phyloP scores from a whole-genome alignment of 2,329 filamentous ascomycete species.

The Colletotrichum falcatum region DNA sequence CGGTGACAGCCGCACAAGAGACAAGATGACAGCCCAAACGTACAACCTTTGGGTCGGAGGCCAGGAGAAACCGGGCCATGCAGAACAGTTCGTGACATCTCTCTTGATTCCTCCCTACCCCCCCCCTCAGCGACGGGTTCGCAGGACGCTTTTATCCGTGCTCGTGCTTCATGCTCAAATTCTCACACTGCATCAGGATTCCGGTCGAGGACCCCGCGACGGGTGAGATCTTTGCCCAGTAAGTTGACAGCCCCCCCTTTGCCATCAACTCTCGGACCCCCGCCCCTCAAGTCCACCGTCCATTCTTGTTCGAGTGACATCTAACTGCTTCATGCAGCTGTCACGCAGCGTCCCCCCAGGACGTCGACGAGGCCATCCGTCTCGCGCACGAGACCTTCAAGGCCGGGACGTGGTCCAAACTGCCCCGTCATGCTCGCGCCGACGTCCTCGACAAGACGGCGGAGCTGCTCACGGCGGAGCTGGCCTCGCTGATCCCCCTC shows the following conservation, averaged over 20 bases:
- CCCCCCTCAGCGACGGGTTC: slow-evolving; percentile 19
- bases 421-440: slow-evolving; percentile 68
- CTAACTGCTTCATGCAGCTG: slow-evolving; percentile 50
- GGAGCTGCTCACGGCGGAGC: slow-evolving; percentile 60
- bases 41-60: slow-evolving; percentile 46
- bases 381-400: slow-evolving; percentile 60
- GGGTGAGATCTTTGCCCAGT: slow-evolving; percentile 64
- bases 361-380: slow-evolving; percentile 57
- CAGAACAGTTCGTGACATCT: slow-evolving; percentile 57
- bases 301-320: slow-evolving; percentile 4
- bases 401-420: slow-evolving; percentile 67
- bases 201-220: slow-evolving; percentile 65
- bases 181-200: slow-evolving; percentile 54
- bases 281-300: not conserved
- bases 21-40: slow-evolving; percentile 38
- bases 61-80: slow-evolving; percentile 50
- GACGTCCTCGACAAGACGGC: slow-evolving; percentile 72
- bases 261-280: not conserved
- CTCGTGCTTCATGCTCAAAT: slow-evolving; percentile 19
- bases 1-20: slow-evolving; percentile 30
- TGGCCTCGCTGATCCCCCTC: slow-evolving; percentile 69
- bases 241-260: slow-evolving; percentile 42
- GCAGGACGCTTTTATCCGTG: slow-evolving; percentile 39
- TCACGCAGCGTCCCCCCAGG: slow-evolving; percentile 58
- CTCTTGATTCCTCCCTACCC: not conserved